Conservation (phyloP, 169 alveolate genomes). For the Plasmodium adleri region DNA sequence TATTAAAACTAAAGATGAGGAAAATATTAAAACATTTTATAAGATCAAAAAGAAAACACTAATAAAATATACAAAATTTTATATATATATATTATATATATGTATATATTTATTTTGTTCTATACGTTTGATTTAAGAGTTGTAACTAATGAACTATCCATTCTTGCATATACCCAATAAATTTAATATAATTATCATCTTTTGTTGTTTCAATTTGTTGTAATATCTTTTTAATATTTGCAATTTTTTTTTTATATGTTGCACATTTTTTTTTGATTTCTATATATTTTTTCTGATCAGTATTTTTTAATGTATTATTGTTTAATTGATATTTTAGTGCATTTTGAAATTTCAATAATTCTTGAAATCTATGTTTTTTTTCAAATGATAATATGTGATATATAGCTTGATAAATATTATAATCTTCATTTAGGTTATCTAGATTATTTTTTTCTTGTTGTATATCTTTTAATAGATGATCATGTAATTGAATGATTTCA, state of each 20-base stretch:
- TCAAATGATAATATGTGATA: constrained; percentile 25
- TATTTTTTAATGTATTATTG: constrained; percentile 11
- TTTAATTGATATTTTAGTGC: constrained; percentile 40
- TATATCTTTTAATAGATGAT: constrained; percentile 14
- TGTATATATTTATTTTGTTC: not conserved
- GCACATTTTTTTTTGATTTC: constrained; percentile 37
- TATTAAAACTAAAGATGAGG: no score
- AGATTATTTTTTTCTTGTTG: constrained; percentile 17
- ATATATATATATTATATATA: not conserved
- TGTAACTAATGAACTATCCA: constrained; percentile 40
- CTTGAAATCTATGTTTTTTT: constrained; percentile 74
- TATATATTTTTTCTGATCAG: constrained; percentile 5
- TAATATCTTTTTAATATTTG: constrained; percentile 21
- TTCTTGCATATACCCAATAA: constrained; percentile 29
- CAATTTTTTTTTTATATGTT: constrained; percentile 31
- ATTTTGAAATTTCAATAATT: constrained; percentile 69
- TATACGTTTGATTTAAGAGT: no score
- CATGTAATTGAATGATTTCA: constrained; percentile 30
- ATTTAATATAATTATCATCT: constrained; percentile 28
- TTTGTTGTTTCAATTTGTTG: constrained; percentile 8
- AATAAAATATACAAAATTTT: no score
- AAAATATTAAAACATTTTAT: no score
- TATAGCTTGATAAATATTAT: constrained; percentile 28
- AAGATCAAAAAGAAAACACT: no score
- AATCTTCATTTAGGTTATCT: constrained; percentile 14